These are phyloP conservation scores for Leishmania arabica DNA, from an alignment of 208 protist species.

Conservation along the genomic window DNA sequence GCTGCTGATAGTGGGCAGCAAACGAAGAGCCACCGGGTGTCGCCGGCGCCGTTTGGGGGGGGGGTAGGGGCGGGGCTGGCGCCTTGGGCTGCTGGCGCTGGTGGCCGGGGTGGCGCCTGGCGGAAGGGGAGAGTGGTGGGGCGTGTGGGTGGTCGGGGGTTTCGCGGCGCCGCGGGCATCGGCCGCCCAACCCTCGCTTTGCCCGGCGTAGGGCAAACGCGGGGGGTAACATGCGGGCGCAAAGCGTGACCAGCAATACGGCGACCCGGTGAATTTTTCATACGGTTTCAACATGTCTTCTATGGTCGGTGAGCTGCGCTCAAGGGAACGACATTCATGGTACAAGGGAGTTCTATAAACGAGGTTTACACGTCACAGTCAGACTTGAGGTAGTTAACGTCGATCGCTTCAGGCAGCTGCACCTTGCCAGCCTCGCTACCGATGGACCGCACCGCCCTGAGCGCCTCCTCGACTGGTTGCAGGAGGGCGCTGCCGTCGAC, in stretches of 20 bases:
- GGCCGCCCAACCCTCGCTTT: background rate
- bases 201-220: background rate
- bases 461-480: conserved; percentile 38
- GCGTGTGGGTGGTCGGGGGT: background rate
- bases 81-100: no score
- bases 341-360: background rate
- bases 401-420: conserved; percentile 73
- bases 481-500: conserved; percentile 34
- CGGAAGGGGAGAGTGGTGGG: no score
- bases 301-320: conserved; percentile 1
- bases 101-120: background rate
- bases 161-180: no score
- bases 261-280: background rate
- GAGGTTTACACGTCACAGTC: conserved; percentile 30
- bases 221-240: background rate
- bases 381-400: conserved; percentile 76
- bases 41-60: no score
- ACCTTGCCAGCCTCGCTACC: conserved; percentile 36
- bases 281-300: background rate
- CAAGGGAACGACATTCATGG: background rate
- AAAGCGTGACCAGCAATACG: background rate
- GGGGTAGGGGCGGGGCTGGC: accelerated
- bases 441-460: conserved; percentile 28
- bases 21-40: no score
- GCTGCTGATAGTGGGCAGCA: background rate